Evolutionary conservation across 495 filamentous ascomycete genomes (phyloP).

Genomic region (Lasiosphaeriaceae sp.): DNA sequence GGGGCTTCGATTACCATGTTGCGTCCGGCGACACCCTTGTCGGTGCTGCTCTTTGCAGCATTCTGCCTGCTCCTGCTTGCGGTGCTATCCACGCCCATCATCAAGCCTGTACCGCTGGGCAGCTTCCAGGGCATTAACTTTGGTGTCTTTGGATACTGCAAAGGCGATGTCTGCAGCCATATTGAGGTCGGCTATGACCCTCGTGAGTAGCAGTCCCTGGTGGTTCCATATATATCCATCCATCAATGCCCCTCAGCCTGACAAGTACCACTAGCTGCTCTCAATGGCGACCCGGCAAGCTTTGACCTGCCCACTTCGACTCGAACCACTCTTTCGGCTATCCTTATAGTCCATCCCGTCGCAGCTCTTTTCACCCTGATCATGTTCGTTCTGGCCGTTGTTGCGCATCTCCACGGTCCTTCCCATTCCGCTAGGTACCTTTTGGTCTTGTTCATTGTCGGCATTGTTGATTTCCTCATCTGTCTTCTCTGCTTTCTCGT

Average conservation of each 20-base stretch:
- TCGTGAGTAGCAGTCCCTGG: slow-evolving; percentile 58
- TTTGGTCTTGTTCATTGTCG: slow-evolving; percentile 76
- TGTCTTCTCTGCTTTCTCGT: slow-evolving; percentile 86
- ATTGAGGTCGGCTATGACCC: slow-evolving; percentile 82
- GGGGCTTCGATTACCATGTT: slow-evolving; percentile 46
- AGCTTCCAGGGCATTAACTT: slow-evolving; percentile 73
- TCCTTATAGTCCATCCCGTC: slow-evolving; percentile 89
- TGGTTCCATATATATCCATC: not conserved
- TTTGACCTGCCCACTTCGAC: slow-evolving; percentile 74
- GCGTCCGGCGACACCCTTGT: slow-evolving; percentile 89
- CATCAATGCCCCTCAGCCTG: slow-evolving; percentile 6
- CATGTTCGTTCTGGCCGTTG: slow-evolving; percentile 72
- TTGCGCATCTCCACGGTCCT: slow-evolving; percentile 84
- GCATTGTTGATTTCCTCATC: slow-evolving; percentile 78
- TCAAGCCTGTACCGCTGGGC: slow-evolving; percentile 78
- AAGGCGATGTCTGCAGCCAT: slow-evolving; percentile 57
- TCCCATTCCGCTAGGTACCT: slow-evolving; percentile 92
- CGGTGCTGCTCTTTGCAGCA: slow-evolving; percentile 77
- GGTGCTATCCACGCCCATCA: slow-evolving; percentile 89
- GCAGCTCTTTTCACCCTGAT: slow-evolving; percentile 82
- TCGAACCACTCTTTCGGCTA: slow-evolving; percentile 80
- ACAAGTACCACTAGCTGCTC: slow-evolving; percentile 33
- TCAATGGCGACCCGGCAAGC: slow-evolving; percentile 34
- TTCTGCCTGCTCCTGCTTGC: slow-evolving; percentile 83
- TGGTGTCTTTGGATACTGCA: slow-evolving; percentile 91